Evolutionary conservation across 2,329 filamentous ascomycete species (phyloP), one percentile per base, ranked within the genome.

Genomic region (Cladosporium phlei): DNA sequence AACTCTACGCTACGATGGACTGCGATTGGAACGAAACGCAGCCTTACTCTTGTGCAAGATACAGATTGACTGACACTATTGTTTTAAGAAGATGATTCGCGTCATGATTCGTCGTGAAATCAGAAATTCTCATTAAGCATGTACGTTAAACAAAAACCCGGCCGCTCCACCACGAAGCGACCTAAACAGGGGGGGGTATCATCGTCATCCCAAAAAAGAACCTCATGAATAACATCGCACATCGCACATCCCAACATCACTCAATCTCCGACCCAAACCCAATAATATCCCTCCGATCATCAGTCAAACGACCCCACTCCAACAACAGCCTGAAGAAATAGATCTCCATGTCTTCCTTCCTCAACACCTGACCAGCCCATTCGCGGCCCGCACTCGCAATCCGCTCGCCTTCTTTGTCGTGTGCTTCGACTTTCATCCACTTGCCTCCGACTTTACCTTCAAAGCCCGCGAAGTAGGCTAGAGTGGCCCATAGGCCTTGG

Each of bases 291-390:
- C 76, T 67, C 46, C 59, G 59, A 57, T 88, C 83, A 64, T 85
- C 78, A 17, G 83, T 76, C 34, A 89, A 59, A 51, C 85, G 69
- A 2, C 76, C 85, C 83, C 86, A 93, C 69, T 93, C 87, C 16
- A 93, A 66, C 56, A 93, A 66, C 50, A 93, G 62, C 37, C 87
- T 71, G 60, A 90, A 93, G 58, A 91, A 73, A 59, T 93, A 93
- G 8, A 88, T 76, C 64, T 89, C 84, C 78, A 85, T 86, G 59
- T 93, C 88, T 62, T 84, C 83, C 57, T 77, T 79, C 49, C 83
- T 70, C 14, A 89, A 56, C 10, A 78, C 83, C 60, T 73, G 72
- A 5, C 69, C 68, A 2, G 79, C 80, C 85, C 86, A 88, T 48
- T 75, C 73, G 42, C 74, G 71, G 1, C 85, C 85, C 52, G 81